phyloP scores from a whole-genome alignment of 2,329 filamentous ascomycete species.

The Sclerotinia spermophila region DNA sequence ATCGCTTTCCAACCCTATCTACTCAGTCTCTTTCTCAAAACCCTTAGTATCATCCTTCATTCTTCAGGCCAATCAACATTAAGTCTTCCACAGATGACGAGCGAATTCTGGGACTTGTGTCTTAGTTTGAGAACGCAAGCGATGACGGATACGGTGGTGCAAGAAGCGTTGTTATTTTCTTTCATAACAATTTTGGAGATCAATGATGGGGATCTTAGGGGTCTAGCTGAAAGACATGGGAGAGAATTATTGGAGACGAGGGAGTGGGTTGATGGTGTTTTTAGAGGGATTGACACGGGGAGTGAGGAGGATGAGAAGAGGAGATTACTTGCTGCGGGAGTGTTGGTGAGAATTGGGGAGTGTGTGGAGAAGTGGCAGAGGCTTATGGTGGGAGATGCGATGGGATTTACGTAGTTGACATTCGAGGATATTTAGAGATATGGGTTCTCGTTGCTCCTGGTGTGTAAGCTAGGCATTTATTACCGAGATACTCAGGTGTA shows the following conservation, averaged over 20 bases:
- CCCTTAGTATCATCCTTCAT: constrained; percentile 76
- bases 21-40: constrained; percentile 78
- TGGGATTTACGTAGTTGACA: not conserved
- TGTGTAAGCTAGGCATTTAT: not conserved
- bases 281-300: constrained; percentile 50
- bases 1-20: constrained; percentile 72
- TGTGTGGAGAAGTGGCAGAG: constrained; percentile 78
- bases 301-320: constrained; percentile 71
- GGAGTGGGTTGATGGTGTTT: constrained; percentile 78
- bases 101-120: constrained; percentile 80
- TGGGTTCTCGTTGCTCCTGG: not conserved
- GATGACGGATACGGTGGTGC: constrained; percentile 60
- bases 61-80: constrained; percentile 78
- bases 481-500: not conserved
- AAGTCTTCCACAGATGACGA: constrained; percentile 72
- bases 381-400: constrained; percentile 67
- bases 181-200: constrained; percentile 79
- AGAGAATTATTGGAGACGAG: constrained; percentile 79
- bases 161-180: constrained; percentile 73
- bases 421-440: not conserved
- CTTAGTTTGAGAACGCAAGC: constrained; percentile 62
- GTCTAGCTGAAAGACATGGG: constrained; percentile 70
- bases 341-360: constrained; percentile 74
- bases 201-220: constrained; percentile 64
- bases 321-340: constrained; percentile 72